These are phyloP conservation scores for Epichloe brachyelytri DNA, from an alignment of 2,329 filamentous ascomycete species.

Conservation along the genomic window DNA sequence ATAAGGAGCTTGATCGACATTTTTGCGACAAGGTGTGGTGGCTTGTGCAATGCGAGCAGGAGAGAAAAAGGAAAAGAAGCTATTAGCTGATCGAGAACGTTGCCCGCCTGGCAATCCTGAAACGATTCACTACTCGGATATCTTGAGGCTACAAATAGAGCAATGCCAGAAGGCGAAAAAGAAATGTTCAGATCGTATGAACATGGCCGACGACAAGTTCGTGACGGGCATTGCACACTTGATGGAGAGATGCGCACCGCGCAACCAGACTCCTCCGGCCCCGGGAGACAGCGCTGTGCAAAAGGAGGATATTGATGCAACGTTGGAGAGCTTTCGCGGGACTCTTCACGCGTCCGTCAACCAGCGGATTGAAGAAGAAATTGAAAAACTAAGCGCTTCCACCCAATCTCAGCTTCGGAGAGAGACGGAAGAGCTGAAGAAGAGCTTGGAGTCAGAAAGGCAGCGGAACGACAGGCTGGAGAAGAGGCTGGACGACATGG, in stretches of 20 bases:
- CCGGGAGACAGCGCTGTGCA: neutral
- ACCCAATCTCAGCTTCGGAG: constrained; percentile 2
- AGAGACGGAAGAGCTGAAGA: constrained; percentile 1
- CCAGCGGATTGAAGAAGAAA: neutral
- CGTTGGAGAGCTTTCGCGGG: neutral
- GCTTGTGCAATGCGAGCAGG: constrained; percentile 9
- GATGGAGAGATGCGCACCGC: neutral
- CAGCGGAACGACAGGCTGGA: constrained; percentile 11
- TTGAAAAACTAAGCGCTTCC: neutral
- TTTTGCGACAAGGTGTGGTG: constrained; percentile 12
- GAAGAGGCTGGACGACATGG: constrained; percentile 12
- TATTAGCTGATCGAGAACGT: constrained; percentile 8
- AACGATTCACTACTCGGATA: constrained; percentile 10
- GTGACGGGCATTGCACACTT: neutral
- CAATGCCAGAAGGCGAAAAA: constrained; percentile 4
- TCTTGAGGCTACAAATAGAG: constrained; percentile 10
- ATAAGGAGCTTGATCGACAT: constrained; percentile 10
- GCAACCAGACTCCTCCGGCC: neutral
- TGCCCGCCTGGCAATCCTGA: constrained; percentile 10
- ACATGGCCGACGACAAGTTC: constrained; percentile 4
- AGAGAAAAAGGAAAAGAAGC: constrained; percentile 10
- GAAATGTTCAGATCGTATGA: constrained; percentile 6
- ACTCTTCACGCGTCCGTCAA: neutral
- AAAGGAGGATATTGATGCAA: constrained; percentile 1
- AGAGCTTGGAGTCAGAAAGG: constrained; percentile 2